Evolutionary conservation across 805 yeast species (phyloP), one percentile per base, ranked within the genome.

Genomic region (Maudiozyma bulderi): DNA sequence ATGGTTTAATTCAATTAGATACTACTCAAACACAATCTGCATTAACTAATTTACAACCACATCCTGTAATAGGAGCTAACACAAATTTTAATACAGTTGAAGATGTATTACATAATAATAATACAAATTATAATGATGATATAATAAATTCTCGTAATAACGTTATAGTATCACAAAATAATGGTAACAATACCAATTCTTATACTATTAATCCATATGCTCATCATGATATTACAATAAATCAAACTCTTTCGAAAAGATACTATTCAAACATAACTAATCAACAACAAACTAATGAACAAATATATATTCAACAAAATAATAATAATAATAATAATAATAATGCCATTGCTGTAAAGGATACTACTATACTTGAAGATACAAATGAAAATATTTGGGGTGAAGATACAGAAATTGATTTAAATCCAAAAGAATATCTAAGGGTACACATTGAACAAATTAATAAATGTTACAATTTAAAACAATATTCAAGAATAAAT

Each of bases 1-100:
- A 65, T 37, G 71, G 69, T 39, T 50, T 68, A 2, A 64, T 63
- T 20, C 52, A 52, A 44, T 50, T 53, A 39, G 65, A 62, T 13
- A 41, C 57, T 10, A 8, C 42, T 30, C 30, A 20, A 20, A 29
- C 31, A 31, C 30, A 34, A 10, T 9, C 37, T 4, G 9, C 10
- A 5, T 11, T 39, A 35, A 15, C 26, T 2, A n/a, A 13, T n/a
- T 13, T 20, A 13, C 53, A 54, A 45, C 72, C 71, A 20, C 69
- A 68, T 47, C 71, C 71, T 3, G 69, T 69, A 5, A 60, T 63
- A 29, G 64, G 65, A 13, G 70, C 69, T 2, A 60, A 64, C 30
- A 58, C 66, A 14, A 64, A 64, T 41, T 66, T 56, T 40, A 54
- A 60, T 41, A 56, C 52, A 11, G 57, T 65, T 11, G 69, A 67